Percentiles rank a stretch among this genome's conserved stretches.
These are phyloP conservation scores for Alternaria solani DNA, from an alignment of 2,329 filamentous ascomycete genomes.

Conservation along the genomic window DNA sequence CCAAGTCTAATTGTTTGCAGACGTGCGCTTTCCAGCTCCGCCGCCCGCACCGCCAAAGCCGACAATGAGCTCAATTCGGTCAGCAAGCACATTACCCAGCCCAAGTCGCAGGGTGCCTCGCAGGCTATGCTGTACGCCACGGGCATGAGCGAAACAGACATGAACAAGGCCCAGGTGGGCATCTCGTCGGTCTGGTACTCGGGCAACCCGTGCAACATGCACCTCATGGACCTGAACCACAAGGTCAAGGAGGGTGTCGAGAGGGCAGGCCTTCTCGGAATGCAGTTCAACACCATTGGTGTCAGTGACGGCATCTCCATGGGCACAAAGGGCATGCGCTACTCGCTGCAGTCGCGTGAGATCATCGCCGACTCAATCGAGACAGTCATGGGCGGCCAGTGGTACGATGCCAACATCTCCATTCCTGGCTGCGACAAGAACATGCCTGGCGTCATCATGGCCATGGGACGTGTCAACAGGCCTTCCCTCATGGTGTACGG, in stretches of 20 bases:
- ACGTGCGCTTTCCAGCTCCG: constrained; percentile 47
- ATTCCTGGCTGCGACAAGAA: constrained; percentile 99
- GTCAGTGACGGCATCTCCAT: constrained; percentile 98
- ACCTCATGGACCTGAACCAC: constrained; percentile 87
- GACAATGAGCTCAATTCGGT: constrained; percentile 71
- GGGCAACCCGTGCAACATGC: constrained; percentile 99
- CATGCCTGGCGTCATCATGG: constrained; percentile 75
- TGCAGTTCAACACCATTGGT: constrained; percentile 99
- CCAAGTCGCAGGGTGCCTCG: constrained; percentile 96
- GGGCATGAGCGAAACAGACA: constrained; percentile 82
- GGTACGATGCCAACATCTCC: constrained; percentile 97
- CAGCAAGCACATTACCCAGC: constrained; percentile 87
- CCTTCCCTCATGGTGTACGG: constrained; percentile 98
- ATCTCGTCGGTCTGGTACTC: constrained; percentile 99
- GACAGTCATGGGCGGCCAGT: constrained; percentile 98
- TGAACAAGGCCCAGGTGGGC: constrained; percentile 96
- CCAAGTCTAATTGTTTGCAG: constrained; percentile 33
- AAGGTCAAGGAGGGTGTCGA: constrained; percentile 76
- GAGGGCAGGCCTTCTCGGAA: constrained; percentile 82
- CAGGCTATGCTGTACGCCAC: constrained; percentile 99
- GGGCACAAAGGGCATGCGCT: constrained; percentile 97
- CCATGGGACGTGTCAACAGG: constrained; percentile 93
- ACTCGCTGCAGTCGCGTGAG: constrained; percentile 91
- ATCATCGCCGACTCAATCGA: constrained; percentile 98
- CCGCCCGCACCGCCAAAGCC: constrained; percentile 39